Percentiles rank a stretch among this genome's conserved stretches.
phyloP scores from a whole-genome alignment of 441 rosid species.

The Populus tomentosa region DNA sequence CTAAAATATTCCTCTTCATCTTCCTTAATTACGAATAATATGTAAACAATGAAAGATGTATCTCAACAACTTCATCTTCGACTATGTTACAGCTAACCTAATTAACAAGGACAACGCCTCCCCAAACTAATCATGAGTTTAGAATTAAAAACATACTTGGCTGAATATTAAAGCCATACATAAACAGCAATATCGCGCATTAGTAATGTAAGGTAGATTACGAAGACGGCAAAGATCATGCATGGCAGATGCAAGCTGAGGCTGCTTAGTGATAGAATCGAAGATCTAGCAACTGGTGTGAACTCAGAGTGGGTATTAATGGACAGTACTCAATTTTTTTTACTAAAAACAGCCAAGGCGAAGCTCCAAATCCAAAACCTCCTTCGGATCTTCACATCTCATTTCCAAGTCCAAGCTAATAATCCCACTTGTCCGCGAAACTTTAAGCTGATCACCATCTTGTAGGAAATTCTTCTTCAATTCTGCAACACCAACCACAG shows the following conservation, averaged over 20 bases:
- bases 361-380: conserved; percentile 46
- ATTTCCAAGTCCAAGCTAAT: conserved; percentile 37
- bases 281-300: background rate
- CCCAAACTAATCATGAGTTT: conserved; percentile 19
- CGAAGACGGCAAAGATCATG: background rate
- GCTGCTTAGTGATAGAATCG: too few species aligned
- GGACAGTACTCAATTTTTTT: background rate
- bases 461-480: conserved; percentile 4
- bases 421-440: conserved; percentile 12
- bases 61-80: conserved; percentile 28
- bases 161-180: conserved; percentile 7
- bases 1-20: background rate
- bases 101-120: conserved; percentile 28
- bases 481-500: conserved; percentile 20
- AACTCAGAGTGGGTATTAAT: background rate
- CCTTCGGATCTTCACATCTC: conserved; percentile 33
- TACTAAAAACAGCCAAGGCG: conserved; percentile 30
- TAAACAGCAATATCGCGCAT: conserved; percentile 7
- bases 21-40: conserved; percentile 5
- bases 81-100: conserved; percentile 24
- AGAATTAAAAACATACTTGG: conserved; percentile 5
- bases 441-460: conserved; percentile 8
- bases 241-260: too few species aligned
- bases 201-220: background rate
- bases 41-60: conserved; percentile 11